Evolutionary conservation across 345 rosid species (phyloP), one percentile per base, ranked within the genome.

Genomic region (Corchorus capsularis): DNA sequence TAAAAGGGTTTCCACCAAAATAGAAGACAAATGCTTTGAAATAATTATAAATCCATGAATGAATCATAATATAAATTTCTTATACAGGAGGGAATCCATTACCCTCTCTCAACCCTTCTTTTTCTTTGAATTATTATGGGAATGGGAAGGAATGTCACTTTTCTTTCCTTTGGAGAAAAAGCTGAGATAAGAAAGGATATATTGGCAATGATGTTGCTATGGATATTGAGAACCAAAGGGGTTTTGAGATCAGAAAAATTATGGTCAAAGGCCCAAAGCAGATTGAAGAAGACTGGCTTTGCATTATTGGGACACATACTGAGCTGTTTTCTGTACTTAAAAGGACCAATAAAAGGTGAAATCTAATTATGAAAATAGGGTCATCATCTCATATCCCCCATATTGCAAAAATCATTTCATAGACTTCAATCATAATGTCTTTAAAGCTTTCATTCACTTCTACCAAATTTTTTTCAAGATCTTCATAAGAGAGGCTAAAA

Each of bases 241-340:
- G 14, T 60, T 37, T 50, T 74, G 71, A 79, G 77, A 73, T 72
- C 75, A 78, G 77, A 75, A 43, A 72, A 22, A 34, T 75, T 72
- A 17, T 84, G 89, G 90, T 89, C 89, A 87, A 91, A 84, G 74
- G 66, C 78, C 64, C 70, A 87, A 83, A 81, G 81, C 27, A 27
- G 27, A 27, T 27, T 27, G 43, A 79, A 57, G 41, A 64, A 45
- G 65, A 49, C 64, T 56, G 55, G 22, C 75, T 75, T 52, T 60
- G 77, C 77, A 81, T 84, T 78, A 80, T 78, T 82, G 84, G 57
- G 80, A 72, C 77, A 62, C 67, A 79, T 75, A 79, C 79, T 69
- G 57, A 66, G 78, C 37, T 75, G 63, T 79, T 74, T 27, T 79
- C 4, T 80, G 84, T 87, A 86, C 92, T 85, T 82, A 12, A 72